Base-by-base conservation (phyloP, 2,329 filamentous ascomycete genomes). In the Microsporum audouinii region DNA sequence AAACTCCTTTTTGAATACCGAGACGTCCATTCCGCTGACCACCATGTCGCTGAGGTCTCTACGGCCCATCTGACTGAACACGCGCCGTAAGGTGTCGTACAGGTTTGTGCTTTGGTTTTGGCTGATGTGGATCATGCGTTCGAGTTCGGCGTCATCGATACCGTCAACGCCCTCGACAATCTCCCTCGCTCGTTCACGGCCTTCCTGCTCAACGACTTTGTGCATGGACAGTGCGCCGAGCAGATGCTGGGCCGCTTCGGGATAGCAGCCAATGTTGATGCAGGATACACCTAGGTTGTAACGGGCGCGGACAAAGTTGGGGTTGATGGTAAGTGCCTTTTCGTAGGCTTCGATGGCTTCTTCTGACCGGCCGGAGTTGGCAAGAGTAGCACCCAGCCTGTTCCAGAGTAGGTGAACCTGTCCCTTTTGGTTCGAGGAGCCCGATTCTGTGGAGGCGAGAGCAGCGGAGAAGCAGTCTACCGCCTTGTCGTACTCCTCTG, bases 371-470 rank as follows among this genome's bases (percentile, higher is more conserved):
- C 92, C 92, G 58, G 87, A 91, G 79, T 99, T 99, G 68, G 94
- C 94, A 3, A 99, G 85, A 0, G 94, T 99, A 1, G 94, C 94
- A 47, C 94, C 94, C 0, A 99, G 86, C 1, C 94, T 85, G 79
- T 99, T 99, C 94, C 94, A 99, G 34, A 99, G 85, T 23, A 99
- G 84, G 71, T 97, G 94, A 0, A 96, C 79, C 75, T 96, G 91
- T 69, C 88, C 86, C 68, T 86, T 84, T 64, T 89, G 86, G 76
- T 96, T 97, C 63, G 86, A 88, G 6, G 84, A 84, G 62, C 94
- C 94, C 39, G 86, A 82, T 74, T 96, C 91, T 0, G 89, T 90
- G 29, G 85, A 89, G 62, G 89, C 88, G 29, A 99, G 84, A 0
- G 95, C 92, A 0, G 92, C 87, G 61, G 88, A 88, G 82, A 99